Conservation (phyloP, 257 asterid species). For the Ajuga chamaepitys region DNA sequence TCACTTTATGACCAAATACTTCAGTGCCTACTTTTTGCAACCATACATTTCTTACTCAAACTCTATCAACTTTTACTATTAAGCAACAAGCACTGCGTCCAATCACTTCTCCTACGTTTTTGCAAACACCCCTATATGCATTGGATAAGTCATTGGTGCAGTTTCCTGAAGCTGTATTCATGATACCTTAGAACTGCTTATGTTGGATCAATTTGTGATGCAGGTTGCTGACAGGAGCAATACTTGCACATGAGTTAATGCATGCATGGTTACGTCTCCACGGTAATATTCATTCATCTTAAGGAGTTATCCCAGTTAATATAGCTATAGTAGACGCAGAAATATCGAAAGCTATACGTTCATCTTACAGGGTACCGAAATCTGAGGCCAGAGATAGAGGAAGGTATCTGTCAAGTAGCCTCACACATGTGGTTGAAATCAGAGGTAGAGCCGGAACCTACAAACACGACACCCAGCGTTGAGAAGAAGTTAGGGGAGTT, state of each 20-base stretch:
- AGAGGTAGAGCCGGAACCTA: conserved; percentile 58
- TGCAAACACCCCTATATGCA: too few relatives aligned
- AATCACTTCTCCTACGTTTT: too few relatives aligned
- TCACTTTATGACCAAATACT: too few relatives aligned
- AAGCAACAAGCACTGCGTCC: too few relatives aligned
- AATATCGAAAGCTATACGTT: too few relatives aligned
- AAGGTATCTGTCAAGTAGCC: conserved; percentile 94
- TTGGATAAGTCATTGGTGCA: too few relatives aligned
- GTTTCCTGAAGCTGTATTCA: background rate
- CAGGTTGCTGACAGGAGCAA: conserved; percentile 94
- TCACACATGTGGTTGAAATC: conserved; percentile 89
- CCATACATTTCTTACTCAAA: too few relatives aligned
- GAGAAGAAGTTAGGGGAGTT: conserved; percentile 84
- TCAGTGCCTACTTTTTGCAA: too few relatives aligned
- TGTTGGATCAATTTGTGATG: background rate
- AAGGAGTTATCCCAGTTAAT: background rate
- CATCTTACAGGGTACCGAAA: conserved; percentile 52
- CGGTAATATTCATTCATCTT: conserved; percentile 31
- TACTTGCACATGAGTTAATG: conserved; percentile 96
- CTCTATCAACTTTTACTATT: too few relatives aligned
- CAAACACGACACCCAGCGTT: conserved; percentile 33
- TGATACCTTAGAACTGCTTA: background rate
- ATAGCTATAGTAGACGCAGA: too few relatives aligned
- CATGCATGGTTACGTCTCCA: conserved; percentile 96
- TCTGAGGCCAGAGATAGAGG: conserved; percentile 77